These are phyloP conservation scores for Bryum argenteum DNA, from an alignment of 225 moss, liverwort and hornwort genomes.

Conservation along the genomic window DNA sequence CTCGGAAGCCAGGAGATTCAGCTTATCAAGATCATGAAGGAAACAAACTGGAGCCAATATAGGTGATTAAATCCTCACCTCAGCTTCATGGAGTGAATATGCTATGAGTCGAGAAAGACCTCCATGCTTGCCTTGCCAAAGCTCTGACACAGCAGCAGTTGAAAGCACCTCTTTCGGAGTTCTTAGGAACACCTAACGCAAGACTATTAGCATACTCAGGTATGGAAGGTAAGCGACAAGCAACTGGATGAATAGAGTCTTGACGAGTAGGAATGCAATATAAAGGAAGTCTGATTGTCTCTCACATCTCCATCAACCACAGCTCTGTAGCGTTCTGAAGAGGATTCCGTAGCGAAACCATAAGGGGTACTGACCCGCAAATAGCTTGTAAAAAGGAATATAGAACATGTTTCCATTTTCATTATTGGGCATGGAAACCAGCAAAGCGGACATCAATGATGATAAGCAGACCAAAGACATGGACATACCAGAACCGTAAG, in stretches of 20 bases:
- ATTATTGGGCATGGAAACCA: conserved; percentile 9
- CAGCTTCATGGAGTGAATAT: conserved; percentile 64
- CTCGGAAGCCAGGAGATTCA: conserved; percentile 12
- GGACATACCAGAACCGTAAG: conserved; percentile 12
- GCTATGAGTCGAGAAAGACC: conserved; percentile 50
- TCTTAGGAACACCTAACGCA: conserved; percentile 61
- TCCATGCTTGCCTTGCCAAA: conserved; percentile 66
- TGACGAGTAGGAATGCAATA: conserved; percentile 4
- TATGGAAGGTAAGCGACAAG: conserved; percentile 24
- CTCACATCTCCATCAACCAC: conserved; percentile 21
- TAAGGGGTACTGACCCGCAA: conserved; percentile 3
- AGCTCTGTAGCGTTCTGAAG: conserved; percentile 12
- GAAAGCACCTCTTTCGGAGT: conserved; percentile 65
- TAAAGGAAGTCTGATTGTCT: conserved; percentile 6
- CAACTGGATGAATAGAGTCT: conserved; percentile 3
- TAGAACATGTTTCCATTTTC: conserved; percentile 4
- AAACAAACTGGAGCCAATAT: conserved; percentile 12
- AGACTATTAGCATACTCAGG: conserved; percentile 27
- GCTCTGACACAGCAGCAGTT: conserved; percentile 56
- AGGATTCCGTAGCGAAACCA: not conserved
- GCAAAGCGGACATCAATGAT: not conserved
- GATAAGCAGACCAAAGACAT: conserved; percentile 14
- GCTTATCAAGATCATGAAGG: conserved; percentile 13
- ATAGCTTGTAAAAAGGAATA: not conserved
- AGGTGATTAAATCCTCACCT: conserved; percentile 40